Evolutionary conservation across 2,329 filamentous ascomycete genomes (phyloP).

Genomic region (Cucurbitaria berberidis): DNA sequence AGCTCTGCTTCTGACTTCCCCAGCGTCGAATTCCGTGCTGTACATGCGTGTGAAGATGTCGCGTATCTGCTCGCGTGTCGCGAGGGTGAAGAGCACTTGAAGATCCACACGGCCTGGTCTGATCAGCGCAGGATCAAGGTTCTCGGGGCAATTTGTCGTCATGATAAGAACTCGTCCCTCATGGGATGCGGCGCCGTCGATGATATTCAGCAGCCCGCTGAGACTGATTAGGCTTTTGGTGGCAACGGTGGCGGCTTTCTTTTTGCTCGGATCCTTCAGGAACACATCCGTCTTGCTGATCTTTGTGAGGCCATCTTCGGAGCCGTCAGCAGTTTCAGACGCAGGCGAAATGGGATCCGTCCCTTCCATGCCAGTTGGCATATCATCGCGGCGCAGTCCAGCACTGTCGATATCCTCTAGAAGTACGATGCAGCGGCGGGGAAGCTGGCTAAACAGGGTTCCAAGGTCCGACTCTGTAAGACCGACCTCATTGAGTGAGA

Average conservation of each 20-base stretch:
- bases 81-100: slow-evolving; percentile 65
- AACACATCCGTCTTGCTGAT: slow-evolving; percentile 18
- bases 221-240: slow-evolving; percentile 67
- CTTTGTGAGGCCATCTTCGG: slow-evolving; percentile 21
- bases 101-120: slow-evolving; percentile 74
- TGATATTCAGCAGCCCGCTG: slow-evolving; percentile 80
- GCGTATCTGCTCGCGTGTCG: slow-evolving; percentile 49
- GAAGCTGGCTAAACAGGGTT: slow-evolving; percentile 52
- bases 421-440: slow-evolving; percentile 54
- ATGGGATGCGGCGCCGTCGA: slow-evolving; percentile 80
- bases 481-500: slow-evolving; percentile 67
- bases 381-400: slow-evolving; percentile 49
- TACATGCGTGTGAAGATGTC: slow-evolving; percentile 55
- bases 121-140: slow-evolving; percentile 75
- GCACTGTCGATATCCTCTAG: slow-evolving; percentile 58
- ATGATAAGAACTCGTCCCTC: slow-evolving; percentile 82
- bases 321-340: slow-evolving; percentile 4
- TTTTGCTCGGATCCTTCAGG: slow-evolving; percentile 6
- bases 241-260: not conserved
- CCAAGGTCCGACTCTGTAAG: slow-evolving; percentile 70
- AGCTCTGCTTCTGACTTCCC: not conserved
- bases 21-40: slow-evolving; percentile 13
- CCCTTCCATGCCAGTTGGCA: slow-evolving; percentile 5
- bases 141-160: slow-evolving; percentile 79
- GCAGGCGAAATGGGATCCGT: slow-evolving; percentile 2